Evolutionary conservation across 129 eudicot species (phyloP), one percentile per base, ranked within the genome.

Genomic region (Daucus carota): DNA sequence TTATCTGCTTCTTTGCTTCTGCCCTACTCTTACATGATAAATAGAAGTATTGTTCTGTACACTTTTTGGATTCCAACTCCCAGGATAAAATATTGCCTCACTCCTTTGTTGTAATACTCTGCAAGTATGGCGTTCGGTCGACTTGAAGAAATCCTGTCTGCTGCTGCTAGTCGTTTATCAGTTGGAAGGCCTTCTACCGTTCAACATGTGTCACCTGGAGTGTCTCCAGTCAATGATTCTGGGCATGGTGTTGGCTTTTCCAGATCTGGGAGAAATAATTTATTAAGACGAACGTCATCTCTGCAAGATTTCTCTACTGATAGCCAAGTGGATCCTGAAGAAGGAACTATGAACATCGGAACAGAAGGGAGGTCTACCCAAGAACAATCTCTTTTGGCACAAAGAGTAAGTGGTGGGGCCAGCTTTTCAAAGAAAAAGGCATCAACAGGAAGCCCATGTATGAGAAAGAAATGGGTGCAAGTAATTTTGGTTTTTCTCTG

Each of bases 241-340:
- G 80, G 24, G 79, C 86, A 79, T 77, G 89, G 81, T 47, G 76
- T 54, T 36, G 66, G 80, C 18, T 80, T 75, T 73, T 76, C 89
- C 33, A 81, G 83, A 75, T 73, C 87, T 18, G 85, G 83, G 72
- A 80, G 78, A 76, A 91, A 81, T 82, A 80, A 76, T 62, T 84
- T 79, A 83, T 57, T 94, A 84, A 85, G 96, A 83, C 84, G 57
- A 28, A 89, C 99, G 73, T 84, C 97, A 24, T 94, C 97, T 17
- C 93, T 91, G 28, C 99, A 94, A 89, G 99, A 94, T 86, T 84
- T 94, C 60, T 89, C 97, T 45, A 62, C 69, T 26, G 28, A 29
- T 29, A 62, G 20, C 69, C 84, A 66, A 40, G 80, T 91, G 52
- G 96, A 94, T 82, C 87, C 82, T 34, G 97, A 89, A 73, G 92